phyloP scores from a whole-genome alignment of 192 early-diverging fungal genomes.

The Coemansia umbellata region DNA sequence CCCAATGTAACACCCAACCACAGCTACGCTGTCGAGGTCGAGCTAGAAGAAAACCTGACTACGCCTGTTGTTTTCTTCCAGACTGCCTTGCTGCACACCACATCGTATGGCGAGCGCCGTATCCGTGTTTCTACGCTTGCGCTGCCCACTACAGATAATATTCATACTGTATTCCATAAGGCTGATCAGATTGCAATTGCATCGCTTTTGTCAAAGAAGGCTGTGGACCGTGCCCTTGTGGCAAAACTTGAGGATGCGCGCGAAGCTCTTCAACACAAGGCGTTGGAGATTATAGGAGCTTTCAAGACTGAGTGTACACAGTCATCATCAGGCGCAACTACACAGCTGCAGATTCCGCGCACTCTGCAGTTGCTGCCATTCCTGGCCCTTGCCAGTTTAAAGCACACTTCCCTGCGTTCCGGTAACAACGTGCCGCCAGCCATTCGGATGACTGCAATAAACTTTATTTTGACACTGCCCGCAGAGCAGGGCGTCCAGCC shows the following conservation, averaged over 20 bases:
- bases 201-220: conserved; percentile 82
- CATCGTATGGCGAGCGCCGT: conserved; percentile 82
- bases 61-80: conserved; percentile 88
- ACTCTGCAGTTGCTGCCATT: conserved; percentile 85
- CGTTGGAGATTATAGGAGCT: conserved; percentile 81
- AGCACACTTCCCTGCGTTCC: conserved; percentile 65
- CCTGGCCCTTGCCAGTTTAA: conserved; percentile 75
- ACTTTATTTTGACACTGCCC: conserved; percentile 75
- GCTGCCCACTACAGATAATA: conserved; percentile 77
- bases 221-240: conserved; percentile 79
- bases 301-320: conserved; percentile 81
- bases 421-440: conserved; percentile 73
- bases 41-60: conserved; percentile 65
- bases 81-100: conserved; percentile 89
- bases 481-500: conserved; percentile 67
- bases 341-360: conserved; percentile 77
- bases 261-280: conserved; percentile 84
- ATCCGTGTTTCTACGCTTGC: conserved; percentile 90
- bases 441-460: conserved; percentile 76
- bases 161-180: conserved; percentile 75
- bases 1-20: conserved; percentile 94
- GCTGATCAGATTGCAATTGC: conserved; percentile 85
- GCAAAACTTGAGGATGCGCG: conserved; percentile 91
- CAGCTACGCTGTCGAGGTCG: conserved; percentile 82
- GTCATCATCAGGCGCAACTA: conserved; percentile 65